Evolutionary conservation across 495 filamentous ascomycete species (phyloP), one percentile per base, ranked within the genome.

Genomic region (Hypoxylon lenormandii): DNA sequence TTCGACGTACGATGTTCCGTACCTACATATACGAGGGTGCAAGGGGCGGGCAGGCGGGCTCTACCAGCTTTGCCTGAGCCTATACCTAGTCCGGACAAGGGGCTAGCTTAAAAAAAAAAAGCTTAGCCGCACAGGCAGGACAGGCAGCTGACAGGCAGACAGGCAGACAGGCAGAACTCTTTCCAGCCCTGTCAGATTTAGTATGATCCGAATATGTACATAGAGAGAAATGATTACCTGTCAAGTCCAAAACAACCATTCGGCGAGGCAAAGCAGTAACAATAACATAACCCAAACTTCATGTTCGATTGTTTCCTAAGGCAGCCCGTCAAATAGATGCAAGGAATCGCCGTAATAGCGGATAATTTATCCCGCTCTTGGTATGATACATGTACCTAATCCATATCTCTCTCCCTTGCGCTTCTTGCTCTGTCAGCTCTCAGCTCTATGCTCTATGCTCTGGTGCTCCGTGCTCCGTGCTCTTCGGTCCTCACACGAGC

Each of bases 301-400:
- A 69, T 63, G 53, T 59, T 52, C 63, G 42, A 38, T 63, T 42
- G 50, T 53, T 53, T 51, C 46, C 30, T 19, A 57, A 45, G 52
- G 47, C 48, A 60, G 57, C 40, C 40, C 46, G 28, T 33, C 54
- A 69, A 46, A 53, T 55, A 64, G 43, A 69, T 69, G 66, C 54
- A 54, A 64, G 54, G 46, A 69, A 55, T 64, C 60, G 22, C 47
- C 49, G 30, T 60, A 60, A 51, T 23, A 69, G 66, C 54, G 66
- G 66, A 66, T 64, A 57, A 69, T 42, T 16, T 42, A 55, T 69
- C 54, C 66, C 54, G 66, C 66, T 64, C 42, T 60, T 64, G 55
- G 60, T 69, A 64, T 49, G 40, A 38, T 54, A 28, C 3, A 28
- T 28, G 7, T 28, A 3, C 26, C 26, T 7, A n/a, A n/a, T n/a